phyloP scores from a whole-genome alignment of 805 yeast species.

The Kuraishia ogatae region DNA sequence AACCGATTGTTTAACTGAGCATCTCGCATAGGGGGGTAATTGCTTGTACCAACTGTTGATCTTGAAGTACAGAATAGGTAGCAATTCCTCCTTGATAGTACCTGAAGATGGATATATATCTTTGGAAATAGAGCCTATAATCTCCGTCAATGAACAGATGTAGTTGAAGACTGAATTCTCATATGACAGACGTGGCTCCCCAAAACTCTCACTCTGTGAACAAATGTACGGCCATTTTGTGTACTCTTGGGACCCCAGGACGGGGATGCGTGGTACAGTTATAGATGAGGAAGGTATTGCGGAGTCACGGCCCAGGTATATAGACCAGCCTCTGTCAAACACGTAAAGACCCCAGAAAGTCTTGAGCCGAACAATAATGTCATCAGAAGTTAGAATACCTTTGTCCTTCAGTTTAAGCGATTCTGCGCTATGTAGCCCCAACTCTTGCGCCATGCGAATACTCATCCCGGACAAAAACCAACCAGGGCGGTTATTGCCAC shows the following conservation, averaged over 20 bases:
- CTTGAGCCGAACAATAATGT: neutral
- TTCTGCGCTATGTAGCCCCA: neutral
- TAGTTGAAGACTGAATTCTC: neutral
- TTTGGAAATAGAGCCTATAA: neutral
- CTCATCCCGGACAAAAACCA: neutral
- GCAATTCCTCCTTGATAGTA: neutral
- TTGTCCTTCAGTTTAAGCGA: neutral
- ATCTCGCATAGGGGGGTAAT: neutral
- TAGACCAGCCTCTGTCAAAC: neutral
- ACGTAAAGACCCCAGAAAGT: neutral
- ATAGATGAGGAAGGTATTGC: neutral
- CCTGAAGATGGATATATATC: neutral
- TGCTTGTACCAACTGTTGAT: neutral
- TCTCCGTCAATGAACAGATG: neutral
- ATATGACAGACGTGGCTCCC: neutral
- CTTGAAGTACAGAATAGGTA: neutral
- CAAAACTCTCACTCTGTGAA: neutral
- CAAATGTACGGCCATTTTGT: neutral
- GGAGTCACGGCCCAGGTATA: neutral
- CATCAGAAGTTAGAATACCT: neutral
- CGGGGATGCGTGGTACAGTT: neutral
- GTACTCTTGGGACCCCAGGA: neutral
- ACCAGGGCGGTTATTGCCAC: neutral
- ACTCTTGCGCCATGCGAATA: neutral
- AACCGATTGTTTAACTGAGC: neutral